Conservation (phyloP, 768 basidiomycete species). For the Boletus insuetus region DNA sequence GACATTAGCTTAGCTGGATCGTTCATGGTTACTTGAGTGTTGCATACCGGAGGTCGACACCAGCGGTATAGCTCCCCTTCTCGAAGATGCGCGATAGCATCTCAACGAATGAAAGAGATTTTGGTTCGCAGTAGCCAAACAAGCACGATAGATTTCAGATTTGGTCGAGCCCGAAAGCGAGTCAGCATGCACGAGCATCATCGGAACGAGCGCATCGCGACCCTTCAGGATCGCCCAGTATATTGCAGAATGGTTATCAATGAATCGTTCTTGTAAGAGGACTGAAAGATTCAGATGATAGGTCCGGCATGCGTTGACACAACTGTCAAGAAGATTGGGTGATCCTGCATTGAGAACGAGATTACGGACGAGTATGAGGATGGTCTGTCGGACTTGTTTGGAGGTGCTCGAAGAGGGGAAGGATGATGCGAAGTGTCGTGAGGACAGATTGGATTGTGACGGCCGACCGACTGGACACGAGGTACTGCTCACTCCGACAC, state of each 20-base stretch:
- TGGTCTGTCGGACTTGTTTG: constrained; percentile 52
- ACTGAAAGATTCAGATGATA: constrained; percentile 49
- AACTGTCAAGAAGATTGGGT: constrained; percentile 31
- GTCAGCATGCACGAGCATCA: constrained; percentile 51
- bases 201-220: constrained; percentile 38
- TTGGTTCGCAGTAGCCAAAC: constrained; percentile 38
- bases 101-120: constrained; percentile 25
- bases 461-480: background rate
- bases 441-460: too few species aligned
- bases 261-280: constrained; percentile 58
- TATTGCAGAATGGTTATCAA: constrained; percentile 63
- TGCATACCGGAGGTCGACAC: background rate
- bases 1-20: background rate
- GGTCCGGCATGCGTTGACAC: constrained; percentile 55
- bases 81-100: constrained; percentile 10
- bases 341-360: constrained; percentile 37
- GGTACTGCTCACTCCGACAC: background rate
- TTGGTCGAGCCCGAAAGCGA: constrained; percentile 43
- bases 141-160: constrained; percentile 64
- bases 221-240: constrained; percentile 75
- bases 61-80: background rate
- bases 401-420: constrained; percentile 27
- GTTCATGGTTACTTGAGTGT: background rate
- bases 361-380: constrained; percentile 54
- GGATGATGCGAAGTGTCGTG: background rate